Evolutionary conservation across 208 protist species (phyloP).

Genomic region (Entamoeba moshkovskii): DNA sequence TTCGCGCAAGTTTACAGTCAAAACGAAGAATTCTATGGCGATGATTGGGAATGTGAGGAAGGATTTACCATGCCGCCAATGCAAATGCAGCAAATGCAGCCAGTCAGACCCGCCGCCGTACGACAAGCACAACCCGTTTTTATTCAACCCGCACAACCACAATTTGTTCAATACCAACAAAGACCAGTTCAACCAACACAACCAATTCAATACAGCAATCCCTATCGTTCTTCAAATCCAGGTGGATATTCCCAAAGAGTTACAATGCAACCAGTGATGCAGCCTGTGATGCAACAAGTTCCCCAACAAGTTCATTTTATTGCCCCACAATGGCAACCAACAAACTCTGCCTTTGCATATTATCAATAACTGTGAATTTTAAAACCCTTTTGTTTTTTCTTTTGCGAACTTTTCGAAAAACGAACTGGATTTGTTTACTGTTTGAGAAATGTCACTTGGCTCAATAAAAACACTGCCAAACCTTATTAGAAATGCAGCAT

Average conservation of each 20-base stretch:
- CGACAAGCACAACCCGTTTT: neutral
- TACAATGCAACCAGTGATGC: neutral
- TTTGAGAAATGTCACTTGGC: neutral
- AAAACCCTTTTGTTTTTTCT: too few relatives aligned
- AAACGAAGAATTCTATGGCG: neutral
- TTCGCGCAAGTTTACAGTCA: neutral
- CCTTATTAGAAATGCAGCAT: neutral
- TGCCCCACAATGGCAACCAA: neutral
- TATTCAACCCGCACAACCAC: neutral
- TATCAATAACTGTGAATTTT: neutral
- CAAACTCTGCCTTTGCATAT: neutral
- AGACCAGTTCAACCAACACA: neutral
- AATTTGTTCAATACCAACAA: neutral
- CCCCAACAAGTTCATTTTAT: neutral
- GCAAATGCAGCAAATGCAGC: neutral
- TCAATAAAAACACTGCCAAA: neutral
- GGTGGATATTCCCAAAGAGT: neutral
- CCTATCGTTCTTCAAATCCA: neutral
- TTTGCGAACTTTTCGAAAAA: too few relatives aligned
- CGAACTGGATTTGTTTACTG: too few relatives aligned
- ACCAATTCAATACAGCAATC: neutral
- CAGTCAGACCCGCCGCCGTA: neutral
- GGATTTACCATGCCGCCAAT: neutral
- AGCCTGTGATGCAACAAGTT: neutral
- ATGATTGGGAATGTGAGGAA: neutral